These are phyloP conservation scores for Penicillium steckii DNA, from an alignment of 495 filamentous ascomycete genomes.

Conservation along the genomic window DNA sequence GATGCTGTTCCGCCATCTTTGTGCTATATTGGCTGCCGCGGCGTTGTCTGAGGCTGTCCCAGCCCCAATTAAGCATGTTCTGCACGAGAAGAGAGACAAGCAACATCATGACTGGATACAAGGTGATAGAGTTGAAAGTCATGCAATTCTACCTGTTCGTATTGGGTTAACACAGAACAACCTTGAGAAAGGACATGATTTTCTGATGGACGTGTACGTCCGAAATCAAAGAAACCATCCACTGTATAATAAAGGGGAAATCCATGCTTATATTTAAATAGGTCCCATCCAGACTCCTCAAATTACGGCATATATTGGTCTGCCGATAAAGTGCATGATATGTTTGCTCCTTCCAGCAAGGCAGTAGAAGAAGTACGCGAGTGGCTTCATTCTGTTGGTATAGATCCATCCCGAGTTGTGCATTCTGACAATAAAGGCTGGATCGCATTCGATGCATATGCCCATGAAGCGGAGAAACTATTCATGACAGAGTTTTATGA, in stretches of 20 bases:
- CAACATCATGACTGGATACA: constrained; percentile 33
- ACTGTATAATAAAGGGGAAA: not conserved
- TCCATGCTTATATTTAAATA: constrained; percentile 32
- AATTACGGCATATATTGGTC: constrained; percentile 64
- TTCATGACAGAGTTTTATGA: constrained; percentile 59
- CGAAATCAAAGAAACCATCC: not conserved
- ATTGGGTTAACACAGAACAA: constrained; percentile 32
- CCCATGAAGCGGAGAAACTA: constrained; percentile 53
- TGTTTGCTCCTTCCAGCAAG: constrained; percentile 51
- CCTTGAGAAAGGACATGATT: constrained; percentile 27
- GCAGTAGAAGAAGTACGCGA: constrained; percentile 44
- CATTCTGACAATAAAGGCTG: constrained; percentile 53
- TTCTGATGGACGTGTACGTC: constrained; percentile 25
- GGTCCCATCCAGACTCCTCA: constrained; percentile 59
- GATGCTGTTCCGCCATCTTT: constrained; percentile 27
- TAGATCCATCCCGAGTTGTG: constrained; percentile 43
- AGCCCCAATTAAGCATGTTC: constrained; percentile 35
- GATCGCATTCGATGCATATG: constrained; percentile 57
- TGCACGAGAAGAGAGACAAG: constrained; percentile 37
- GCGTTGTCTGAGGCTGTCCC: constrained; percentile 30
- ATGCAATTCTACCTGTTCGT: constrained; percentile 28
- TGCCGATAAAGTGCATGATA: constrained; percentile 52
- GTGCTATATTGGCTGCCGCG: constrained; percentile 24
- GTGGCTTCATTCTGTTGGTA: constrained; percentile 49
- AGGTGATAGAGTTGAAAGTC: constrained; percentile 25